A percentile compares a stretch with the other conserved stretches of the same genome.
Evolutionary conservation across 768 basidiomycete genomes (phyloP).

Genomic region (Mycena belliarum): DNA sequence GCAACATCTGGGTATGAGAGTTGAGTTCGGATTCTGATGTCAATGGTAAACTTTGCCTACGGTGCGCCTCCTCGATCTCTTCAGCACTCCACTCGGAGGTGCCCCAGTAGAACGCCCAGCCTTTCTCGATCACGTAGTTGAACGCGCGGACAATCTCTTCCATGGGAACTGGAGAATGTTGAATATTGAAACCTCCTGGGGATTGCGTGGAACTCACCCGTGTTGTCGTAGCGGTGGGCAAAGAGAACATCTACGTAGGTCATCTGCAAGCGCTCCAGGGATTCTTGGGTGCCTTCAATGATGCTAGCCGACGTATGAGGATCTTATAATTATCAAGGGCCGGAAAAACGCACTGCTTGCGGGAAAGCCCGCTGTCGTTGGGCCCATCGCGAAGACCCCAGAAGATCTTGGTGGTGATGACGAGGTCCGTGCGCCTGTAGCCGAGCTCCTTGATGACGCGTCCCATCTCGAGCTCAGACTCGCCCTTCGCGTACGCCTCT

Average conservation of each 20-base stretch:
- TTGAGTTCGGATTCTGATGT: conserved; percentile 34
- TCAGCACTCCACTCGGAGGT: conserved; percentile 79
- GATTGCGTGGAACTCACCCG: conserved; percentile 39
- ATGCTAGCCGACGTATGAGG: conserved; percentile 41
- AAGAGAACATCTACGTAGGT: conserved; percentile 77
- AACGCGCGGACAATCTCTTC: conserved; percentile 83
- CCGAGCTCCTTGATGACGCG: conserved; percentile 75
- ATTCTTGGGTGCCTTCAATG: conserved; percentile 74
- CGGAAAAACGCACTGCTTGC: conserved; percentile 51
- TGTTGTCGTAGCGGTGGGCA: conserved; percentile 66
- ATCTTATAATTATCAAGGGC: neutral
- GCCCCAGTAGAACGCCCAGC: conserved; percentile 75
- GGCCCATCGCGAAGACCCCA: conserved; percentile 67
- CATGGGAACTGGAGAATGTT: conserved; percentile 49
- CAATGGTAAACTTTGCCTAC: conserved; percentile 47
- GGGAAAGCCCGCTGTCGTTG: conserved; percentile 55
- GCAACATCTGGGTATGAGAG: neutral
- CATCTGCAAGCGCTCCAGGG: conserved; percentile 64
- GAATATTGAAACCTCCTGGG: conserved; percentile 40
- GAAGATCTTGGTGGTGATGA: conserved; percentile 80
- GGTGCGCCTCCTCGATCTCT: conserved; percentile 69
- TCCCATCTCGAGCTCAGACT: conserved; percentile 80
- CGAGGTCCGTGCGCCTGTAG: conserved; percentile 62
- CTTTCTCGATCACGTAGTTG: conserved; percentile 73
- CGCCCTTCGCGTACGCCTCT: conserved; percentile 62